These are phyloP conservation scores for Leccinum disarticulatum DNA, from an alignment of 768 basidiomycete species.

Conservation along the genomic window DNA sequence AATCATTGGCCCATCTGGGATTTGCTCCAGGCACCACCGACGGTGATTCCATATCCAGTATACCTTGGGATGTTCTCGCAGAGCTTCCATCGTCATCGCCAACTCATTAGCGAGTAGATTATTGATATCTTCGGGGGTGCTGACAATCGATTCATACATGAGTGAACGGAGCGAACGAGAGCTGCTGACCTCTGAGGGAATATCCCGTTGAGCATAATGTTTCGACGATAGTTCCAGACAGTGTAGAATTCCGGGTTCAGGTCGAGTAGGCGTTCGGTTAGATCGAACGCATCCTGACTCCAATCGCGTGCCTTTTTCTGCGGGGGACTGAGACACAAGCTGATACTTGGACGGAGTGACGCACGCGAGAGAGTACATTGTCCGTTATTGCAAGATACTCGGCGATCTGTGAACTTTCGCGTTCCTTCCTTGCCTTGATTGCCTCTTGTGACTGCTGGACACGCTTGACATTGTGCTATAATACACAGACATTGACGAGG, in stretches of 20 bases:
- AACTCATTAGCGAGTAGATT: slow-evolving; percentile 70
- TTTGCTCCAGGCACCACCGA: slow-evolving; percentile 87
- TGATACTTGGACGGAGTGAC: slow-evolving; percentile 18
- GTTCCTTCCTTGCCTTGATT: slow-evolving; percentile 62
- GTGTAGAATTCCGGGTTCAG: slow-evolving; percentile 96
- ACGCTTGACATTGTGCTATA: slow-evolving; percentile 71
- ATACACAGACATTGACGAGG: slow-evolving; percentile 3
- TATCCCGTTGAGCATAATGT: slow-evolving; percentile 69
- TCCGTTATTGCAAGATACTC: slow-evolving; percentile 70
- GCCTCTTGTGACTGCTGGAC: slow-evolving; percentile 56
- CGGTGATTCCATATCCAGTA: slow-evolving; percentile 99
- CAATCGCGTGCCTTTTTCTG: slow-evolving; percentile 74
- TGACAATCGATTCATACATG: slow-evolving; percentile 32
- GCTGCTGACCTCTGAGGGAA: slow-evolving; percentile 61
- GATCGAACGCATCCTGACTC: slow-evolving; percentile 70
- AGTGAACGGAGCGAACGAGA: not conserved
- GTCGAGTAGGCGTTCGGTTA: slow-evolving; percentile 74
- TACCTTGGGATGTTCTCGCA: slow-evolving; percentile 88
- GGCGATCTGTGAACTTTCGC: slow-evolving; percentile 73
- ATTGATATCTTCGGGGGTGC: slow-evolving; percentile 61
- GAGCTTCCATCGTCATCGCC: slow-evolving; percentile 72
- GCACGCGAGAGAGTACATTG: slow-evolving; percentile 63
- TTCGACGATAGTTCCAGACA: slow-evolving; percentile 90
- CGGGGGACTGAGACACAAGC: not conserved
- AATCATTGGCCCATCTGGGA: slow-evolving; percentile 82